phyloP scores from a whole-genome alignment of 1,139 yeast genomes.

The Debaryomycetaceae sp. region DNA sequence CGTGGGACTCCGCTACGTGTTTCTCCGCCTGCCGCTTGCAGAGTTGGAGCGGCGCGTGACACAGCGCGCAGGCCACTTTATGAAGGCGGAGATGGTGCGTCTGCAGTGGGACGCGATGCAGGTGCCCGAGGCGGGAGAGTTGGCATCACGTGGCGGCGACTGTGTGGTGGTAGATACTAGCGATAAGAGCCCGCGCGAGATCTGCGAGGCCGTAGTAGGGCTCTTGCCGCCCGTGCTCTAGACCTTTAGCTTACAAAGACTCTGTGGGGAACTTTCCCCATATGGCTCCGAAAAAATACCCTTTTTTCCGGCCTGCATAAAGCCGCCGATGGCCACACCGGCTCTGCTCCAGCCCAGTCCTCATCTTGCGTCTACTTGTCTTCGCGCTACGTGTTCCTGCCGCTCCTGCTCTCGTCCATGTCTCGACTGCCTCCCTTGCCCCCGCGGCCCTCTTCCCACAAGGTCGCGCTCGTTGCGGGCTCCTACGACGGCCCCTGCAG shows the following conservation, averaged over 20 bases:
- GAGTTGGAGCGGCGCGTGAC: constrained; percentile 51
- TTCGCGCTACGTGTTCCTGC: constrained; percentile 1
- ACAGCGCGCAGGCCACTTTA: constrained; percentile 62
- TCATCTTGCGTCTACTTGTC: too few relatives aligned
- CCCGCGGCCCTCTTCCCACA: constrained; percentile 14
- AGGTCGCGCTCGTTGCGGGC: constrained; percentile 34
- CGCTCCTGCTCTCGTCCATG: not conserved
- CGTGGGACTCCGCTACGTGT: constrained; percentile 48
- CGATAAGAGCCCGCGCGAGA: constrained; percentile 26
- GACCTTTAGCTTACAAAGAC: not conserved
- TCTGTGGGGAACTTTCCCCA: too few relatives aligned
- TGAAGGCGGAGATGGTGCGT: constrained; percentile 76
- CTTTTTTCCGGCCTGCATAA: too few relatives aligned
- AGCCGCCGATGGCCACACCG: too few relatives aligned
- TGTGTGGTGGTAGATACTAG: constrained; percentile 28
- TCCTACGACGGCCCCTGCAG: constrained; percentile 38
- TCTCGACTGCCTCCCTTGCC: constrained; percentile 14
- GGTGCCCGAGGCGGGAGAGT: constrained; percentile 42
- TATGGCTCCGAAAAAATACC: too few relatives aligned
- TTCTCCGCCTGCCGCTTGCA: constrained; percentile 54
- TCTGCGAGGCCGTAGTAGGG: too few relatives aligned
- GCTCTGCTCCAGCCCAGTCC: too few relatives aligned
- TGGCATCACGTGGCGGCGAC: constrained; percentile 27
- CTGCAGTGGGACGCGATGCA: constrained; percentile 71
- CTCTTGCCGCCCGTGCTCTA: too few relatives aligned